These are phyloP conservation scores for Fusarium armeniacum DNA, from an alignment of 2,329 filamentous ascomycete species.

Conservation along the genomic window DNA sequence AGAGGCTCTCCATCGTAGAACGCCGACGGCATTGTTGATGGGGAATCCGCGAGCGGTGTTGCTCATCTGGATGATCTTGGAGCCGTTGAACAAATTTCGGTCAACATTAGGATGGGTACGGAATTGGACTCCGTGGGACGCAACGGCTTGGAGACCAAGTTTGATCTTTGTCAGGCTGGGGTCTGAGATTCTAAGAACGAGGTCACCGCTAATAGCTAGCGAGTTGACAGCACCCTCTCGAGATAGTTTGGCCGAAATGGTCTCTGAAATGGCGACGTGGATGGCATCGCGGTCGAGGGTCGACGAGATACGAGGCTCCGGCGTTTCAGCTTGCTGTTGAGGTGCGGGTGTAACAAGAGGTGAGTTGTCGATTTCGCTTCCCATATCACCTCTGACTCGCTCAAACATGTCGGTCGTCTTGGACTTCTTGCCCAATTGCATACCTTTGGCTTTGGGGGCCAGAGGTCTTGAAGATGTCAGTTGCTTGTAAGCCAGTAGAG, in stretches of 20 bases:
- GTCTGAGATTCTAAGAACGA: conserved; percentile 91
- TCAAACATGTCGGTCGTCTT: conserved; percentile 99
- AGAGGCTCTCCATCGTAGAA: conserved; percentile 91
- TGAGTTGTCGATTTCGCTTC: conserved; percentile 83
- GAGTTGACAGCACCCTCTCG: conserved; percentile 89
- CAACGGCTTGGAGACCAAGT: conserved; percentile 80
- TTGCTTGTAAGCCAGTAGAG: not conserved
- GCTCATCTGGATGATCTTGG: conserved; percentile 89
- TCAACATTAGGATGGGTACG: conserved; percentile 98
- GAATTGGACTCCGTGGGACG: conserved; percentile 89
- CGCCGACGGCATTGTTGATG: conserved; percentile 91
- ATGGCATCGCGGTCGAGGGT: conserved; percentile 86
- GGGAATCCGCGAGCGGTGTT: conserved; percentile 92
- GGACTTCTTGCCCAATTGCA: conserved; percentile 99
- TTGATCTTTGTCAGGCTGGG: conserved; percentile 92
- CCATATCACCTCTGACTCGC: conserved; percentile 90
- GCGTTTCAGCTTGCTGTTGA: conserved; percentile 64
- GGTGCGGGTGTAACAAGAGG: conserved; percentile 76
- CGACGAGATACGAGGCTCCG: conserved; percentile 71
- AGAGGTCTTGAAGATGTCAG: conserved; percentile 60
- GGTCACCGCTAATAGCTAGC: conserved; percentile 90
- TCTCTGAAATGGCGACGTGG: conserved; percentile 88
- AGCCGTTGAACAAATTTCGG: conserved; percentile 84
- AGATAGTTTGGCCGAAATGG: conserved; percentile 90
- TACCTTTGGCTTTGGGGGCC: conserved; percentile 91